Base-by-base conservation (phyloP, 306 rosid genomes). In the Vigna mungo region DNA sequence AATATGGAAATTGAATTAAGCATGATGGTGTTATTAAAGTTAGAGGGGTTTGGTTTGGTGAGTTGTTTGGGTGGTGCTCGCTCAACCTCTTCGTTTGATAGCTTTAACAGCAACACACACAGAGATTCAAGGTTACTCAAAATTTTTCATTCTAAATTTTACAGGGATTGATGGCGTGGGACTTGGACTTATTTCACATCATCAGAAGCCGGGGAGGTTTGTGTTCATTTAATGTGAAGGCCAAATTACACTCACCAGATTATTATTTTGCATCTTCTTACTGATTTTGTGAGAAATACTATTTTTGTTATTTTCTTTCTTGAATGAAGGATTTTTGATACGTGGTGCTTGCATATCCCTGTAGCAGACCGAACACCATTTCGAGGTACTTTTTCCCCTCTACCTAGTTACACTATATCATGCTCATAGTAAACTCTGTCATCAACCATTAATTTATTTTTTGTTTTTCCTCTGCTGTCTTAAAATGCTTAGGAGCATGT, bases 331-430 rank as follows among this genome's bases (percentile, higher is more conserved):
- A 79, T 89, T 39, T 95, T 89, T 81, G 86, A 95, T 39, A 17
- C 89, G 64, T 89, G 93, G 93, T 89, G 99, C 93, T 86, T 95
- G 90, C 99, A 95, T 83, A 89, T 89, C 79, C 97, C 99, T 18
- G 89, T 84, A 9, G 79, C 70, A 79, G 96, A 95, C 82, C 87
- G 94, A 68, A 92, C 97, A 54, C 80, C 89, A 78, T 89, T 92
- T 83, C 61, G 77, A 84, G 97, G 96, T 90, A 23, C 66, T 39
- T 30, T 69, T 70, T 70, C 67, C 46, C 68, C 65, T 30, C 34
- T 74, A 2, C 12, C 37, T 14, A 5, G 21, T 18, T 53, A 27
- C 56, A 92, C 97, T 49, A 20, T 23, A 44, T 64, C 39, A 14
- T 64, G 23, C 25, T 27, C 36, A 14, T 30, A 27, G 69, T 47